These are phyloP conservation scores for Blakeslea trispora DNA, from an alignment of 371 early-diverging fungal species.

Conservation along the genomic window DNA sequence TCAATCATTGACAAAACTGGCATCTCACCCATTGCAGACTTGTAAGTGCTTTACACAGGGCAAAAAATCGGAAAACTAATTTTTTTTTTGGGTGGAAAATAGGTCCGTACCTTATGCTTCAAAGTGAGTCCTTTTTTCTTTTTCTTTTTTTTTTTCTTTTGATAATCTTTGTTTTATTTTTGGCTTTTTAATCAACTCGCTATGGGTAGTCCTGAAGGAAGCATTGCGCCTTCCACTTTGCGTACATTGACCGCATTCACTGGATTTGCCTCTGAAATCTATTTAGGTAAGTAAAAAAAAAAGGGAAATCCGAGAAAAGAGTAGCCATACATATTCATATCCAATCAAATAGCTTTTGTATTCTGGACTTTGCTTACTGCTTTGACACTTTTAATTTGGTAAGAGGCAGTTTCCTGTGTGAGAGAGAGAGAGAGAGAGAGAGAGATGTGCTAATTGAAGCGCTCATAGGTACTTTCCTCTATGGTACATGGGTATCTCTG, in stretches of 20 bases:
- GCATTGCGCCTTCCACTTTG: slow-evolving; percentile 38
- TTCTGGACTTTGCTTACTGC: slow-evolving; percentile 83
- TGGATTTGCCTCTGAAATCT: slow-evolving; percentile 54
- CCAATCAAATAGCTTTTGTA: slow-evolving; percentile 55
- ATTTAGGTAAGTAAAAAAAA: slow-evolving; percentile 50
- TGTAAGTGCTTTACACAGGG: slow-evolving; percentile 17
- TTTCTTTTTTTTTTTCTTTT: slow-evolving; percentile 10
- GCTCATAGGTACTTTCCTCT: slow-evolving; percentile 67
- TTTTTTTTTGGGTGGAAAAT: slow-evolving; percentile 5
- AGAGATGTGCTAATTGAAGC: too few species aligned
- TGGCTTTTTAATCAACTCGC: not conserved
- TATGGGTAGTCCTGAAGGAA: slow-evolving; percentile 37
- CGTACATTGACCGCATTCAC: slow-evolving; percentile 24
- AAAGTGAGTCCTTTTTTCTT: slow-evolving; percentile 23
- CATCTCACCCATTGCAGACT: slow-evolving; percentile 16
- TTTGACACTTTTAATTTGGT: slow-evolving; percentile 76
- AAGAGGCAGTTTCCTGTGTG: slow-evolving; percentile 19
- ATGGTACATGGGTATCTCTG: slow-evolving; percentile 87
- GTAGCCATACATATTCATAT: too few species aligned
- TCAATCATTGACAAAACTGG: slow-evolving; percentile 51
- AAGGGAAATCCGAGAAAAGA: too few species aligned
- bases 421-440: not conserved
- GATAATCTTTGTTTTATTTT: not conserved
- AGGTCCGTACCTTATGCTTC: slow-evolving; percentile 22
- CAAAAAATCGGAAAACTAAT: slow-evolving; percentile 8